Base-by-base conservation (phyloP, 2,329 filamentous ascomycete genomes). In the Hymenoscyphus scutula region DNA sequence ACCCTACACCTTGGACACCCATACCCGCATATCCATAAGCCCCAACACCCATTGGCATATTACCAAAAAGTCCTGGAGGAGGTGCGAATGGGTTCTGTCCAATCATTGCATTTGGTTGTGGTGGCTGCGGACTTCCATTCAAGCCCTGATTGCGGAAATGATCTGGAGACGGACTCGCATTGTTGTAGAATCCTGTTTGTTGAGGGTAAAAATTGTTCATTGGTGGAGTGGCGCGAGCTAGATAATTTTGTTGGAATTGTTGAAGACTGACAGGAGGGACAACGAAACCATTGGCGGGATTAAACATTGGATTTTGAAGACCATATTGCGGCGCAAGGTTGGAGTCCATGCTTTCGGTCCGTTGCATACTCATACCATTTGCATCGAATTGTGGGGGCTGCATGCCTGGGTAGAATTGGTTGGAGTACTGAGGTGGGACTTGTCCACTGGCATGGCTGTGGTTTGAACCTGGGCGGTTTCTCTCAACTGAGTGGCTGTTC, bases 191-290 rank as follows among this genome's bases (percentile, higher is more conserved):
- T 0, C 81, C 81, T 23, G 41, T 48, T 41, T 80, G 77, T 71
- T 82, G 84, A 3, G 82, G 80, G 70, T 82, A 88, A 74, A 79
- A 86, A 72, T 82, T 84, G 71, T 78, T 81, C 76, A 86, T 81
- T 10, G 81, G 81, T 13, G 83, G 82, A 8, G 69, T 64, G 17
- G 78, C 80, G 19, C 84, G 79, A 55, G 78, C 78, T 74, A 87
- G 79, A 77, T 87, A 79, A 69, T 73, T 79, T 71, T 86, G 84
- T 72, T 86, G 84, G 70, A 84, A 87, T 65, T 85, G 83, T 67
- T 84, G 81, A 64, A 86, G 73, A 67, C 77, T 80, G 66, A 80
- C 79, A 53, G 81, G 78, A 30, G 76, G 72, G 64, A 85, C 79
- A 65, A 85, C 79, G 45, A 80, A 76, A 30, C 77, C 76, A 67